Evolutionary conservation across 2,329 filamentous ascomycete species (phyloP), one percentile per base, ranked within the genome.

Genomic region (Metarhizium humberi): DNA sequence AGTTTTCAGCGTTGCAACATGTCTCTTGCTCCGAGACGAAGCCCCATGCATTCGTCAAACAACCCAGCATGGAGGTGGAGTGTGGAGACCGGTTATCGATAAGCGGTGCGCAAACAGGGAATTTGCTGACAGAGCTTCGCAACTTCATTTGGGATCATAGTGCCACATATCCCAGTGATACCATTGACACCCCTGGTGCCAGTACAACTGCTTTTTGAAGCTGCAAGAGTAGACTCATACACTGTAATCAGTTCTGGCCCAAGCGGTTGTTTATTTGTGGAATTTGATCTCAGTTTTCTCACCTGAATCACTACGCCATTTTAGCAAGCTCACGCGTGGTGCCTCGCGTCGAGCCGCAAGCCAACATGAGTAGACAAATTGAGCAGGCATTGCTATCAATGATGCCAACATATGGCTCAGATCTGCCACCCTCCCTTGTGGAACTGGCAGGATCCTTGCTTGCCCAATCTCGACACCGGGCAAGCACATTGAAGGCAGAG

Each of bases 391-490:
- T 95, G 38, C 76, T 82, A n/a, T 86, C 82, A 36, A 73, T 94
- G 29, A 78, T 95, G 56, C 90, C 90, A 1, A 87, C 86, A 0
- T 80, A 88, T 64, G 84, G 84, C 58, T 79, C 81, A 34, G 75
- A 81, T 50, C 73, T 92, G 0, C 88, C 89, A 0, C 75, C 78
- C 11, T 77, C 84, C n/a, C 81, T 95, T 5, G 70, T 89, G 56
- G 82, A 88, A 56, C 78, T 92, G 10, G 84, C 90, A 1, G 76
- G 79, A 52, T 90, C 86, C 8, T 75, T 95, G 6, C 80, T 95
- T 48, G 85, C 88, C 2, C 90, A 94, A 69, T 95, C 90, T 13
- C 84, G 89, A 38, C 83, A 85, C 65, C 85, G 84, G 63, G 90
- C 89, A 51, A 85, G 83, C 64, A 87, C 81, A 16, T 76, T 96